These are phyloP conservation scores for Penicillium sp. DNA, from an alignment of 2,329 filamentous ascomycete species.

Conservation along the genomic window DNA sequence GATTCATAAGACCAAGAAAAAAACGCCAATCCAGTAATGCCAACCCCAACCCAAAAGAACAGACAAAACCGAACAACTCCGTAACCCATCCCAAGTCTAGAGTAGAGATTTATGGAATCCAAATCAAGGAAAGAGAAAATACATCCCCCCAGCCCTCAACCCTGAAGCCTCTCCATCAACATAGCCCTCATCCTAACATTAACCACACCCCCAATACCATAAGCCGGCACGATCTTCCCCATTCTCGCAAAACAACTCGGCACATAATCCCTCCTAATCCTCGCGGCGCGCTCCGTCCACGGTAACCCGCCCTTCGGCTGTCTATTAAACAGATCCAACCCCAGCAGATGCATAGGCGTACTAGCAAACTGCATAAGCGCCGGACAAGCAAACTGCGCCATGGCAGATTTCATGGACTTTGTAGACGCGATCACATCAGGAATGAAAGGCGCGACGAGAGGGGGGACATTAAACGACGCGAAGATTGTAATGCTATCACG, in stretches of 20 bases:
- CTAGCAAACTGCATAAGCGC: constrained; percentile 73
- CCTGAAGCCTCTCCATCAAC: constrained; percentile 61
- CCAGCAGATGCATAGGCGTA: constrained; percentile 79
- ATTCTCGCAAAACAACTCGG: constrained; percentile 71
- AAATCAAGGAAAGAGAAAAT: not conserved
- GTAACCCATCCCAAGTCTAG: not conserved
- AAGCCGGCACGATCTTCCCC: constrained; percentile 80
- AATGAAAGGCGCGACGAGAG: constrained; percentile 67
- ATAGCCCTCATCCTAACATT: constrained; percentile 66
- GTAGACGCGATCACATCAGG: constrained; percentile 49
- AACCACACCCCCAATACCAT: constrained; percentile 81
- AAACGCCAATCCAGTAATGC: not conserved
- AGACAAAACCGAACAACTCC: not conserved
- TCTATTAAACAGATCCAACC: constrained; percentile 81
- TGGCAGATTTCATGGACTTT: constrained; percentile 49
- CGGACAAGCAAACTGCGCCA: constrained; percentile 76
- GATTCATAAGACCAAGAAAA: not conserved
- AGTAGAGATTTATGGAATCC: constrained; percentile 9
- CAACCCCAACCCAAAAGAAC: not conserved
- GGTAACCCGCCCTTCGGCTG: constrained; percentile 41
- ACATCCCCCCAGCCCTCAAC: constrained; percentile 20
- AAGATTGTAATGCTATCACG: constrained; percentile 88
- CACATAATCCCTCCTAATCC: constrained; percentile 70
- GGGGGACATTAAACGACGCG: constrained; percentile 84
- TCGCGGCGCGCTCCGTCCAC: constrained; percentile 58